Evolutionary conservation across 768 basidiomycete species (phyloP).

Genomic region (Hericium coralloides): DNA sequence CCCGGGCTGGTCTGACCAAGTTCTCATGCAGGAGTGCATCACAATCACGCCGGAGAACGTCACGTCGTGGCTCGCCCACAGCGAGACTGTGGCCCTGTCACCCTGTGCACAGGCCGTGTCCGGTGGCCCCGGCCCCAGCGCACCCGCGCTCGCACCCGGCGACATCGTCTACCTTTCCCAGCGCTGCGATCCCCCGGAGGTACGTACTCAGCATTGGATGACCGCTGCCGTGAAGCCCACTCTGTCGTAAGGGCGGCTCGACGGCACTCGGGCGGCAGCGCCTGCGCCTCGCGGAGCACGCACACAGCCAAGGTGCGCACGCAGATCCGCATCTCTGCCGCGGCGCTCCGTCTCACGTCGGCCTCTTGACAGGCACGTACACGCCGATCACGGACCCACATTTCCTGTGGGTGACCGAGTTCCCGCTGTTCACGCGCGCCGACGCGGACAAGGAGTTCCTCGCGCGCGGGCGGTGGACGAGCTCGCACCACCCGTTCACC

Average conservation of each 20-base stretch:
- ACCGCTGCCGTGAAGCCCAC: background rate
- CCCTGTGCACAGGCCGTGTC: background rate
- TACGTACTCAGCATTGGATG: background rate
- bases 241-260: conserved; percentile 62
- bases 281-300: conserved; percentile 55
- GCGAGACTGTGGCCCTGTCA: conserved; percentile 16
- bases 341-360: background rate
- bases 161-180: conserved; percentile 13
- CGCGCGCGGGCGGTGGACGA: conserved; percentile 83
- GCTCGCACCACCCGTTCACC: conserved; percentile 93
- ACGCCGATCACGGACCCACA: conserved; percentile 51
- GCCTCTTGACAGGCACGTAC: conserved; percentile 40
- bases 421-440: conserved; percentile 82
- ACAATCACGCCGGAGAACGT: conserved; percentile 37
- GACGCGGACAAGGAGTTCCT: conserved; percentile 85
- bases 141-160: conserved; percentile 3
- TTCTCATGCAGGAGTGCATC: conserved; percentile 36
- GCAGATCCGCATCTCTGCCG: conserved; percentile 7
- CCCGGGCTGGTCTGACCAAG: background rate
- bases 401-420: conserved; percentile 95
- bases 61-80: conserved; percentile 37
- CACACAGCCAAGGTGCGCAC: conserved; percentile 50
- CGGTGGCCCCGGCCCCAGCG: background rate
- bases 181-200: conserved; percentile 5
- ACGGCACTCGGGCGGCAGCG: conserved; percentile 71